These are phyloP conservation scores for Zygoascus ofunaensis DNA, from an alignment of 805 yeast species.

Conservation along the genomic window DNA sequence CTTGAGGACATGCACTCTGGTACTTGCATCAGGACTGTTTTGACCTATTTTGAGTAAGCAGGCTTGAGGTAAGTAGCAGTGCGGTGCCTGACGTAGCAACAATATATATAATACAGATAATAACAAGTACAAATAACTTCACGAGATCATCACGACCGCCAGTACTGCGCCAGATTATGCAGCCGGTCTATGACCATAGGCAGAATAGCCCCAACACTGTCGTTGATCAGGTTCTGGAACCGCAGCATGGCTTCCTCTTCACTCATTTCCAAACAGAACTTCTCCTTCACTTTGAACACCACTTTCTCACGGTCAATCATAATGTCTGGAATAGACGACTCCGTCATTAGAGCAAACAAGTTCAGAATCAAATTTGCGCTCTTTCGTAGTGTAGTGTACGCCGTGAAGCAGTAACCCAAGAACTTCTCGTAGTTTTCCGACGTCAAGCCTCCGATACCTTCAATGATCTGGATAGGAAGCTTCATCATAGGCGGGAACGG, in stretches of 20 bases:
- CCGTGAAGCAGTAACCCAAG: slow-evolving; percentile 88
- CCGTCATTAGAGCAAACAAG: slow-evolving; percentile 86
- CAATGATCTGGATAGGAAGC: slow-evolving; percentile 90
- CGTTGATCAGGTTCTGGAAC: slow-evolving; percentile 88
- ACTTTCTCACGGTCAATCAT: slow-evolving; percentile 77
- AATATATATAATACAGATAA: background rate
- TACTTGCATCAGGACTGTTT: slow-evolving; percentile 87
- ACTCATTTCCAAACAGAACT: slow-evolving; percentile 83
- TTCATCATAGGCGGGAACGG: slow-evolving; percentile 99
- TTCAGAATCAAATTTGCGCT: slow-evolving; percentile 85
- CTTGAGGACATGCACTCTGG: slow-evolving; percentile 94
- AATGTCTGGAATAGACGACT: slow-evolving; percentile 80
- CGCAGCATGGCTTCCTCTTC: slow-evolving; percentile 95
- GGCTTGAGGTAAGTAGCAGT: background rate
- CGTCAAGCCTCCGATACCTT: slow-evolving; percentile 92
- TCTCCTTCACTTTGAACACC: slow-evolving; percentile 84
- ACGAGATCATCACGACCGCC: slow-evolving; percentile 59
- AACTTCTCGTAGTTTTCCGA: slow-evolving; percentile 81
- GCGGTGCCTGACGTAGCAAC: background rate
- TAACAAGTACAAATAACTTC: background rate
- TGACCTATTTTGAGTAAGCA: slow-evolving; percentile 20
- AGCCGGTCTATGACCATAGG: slow-evolving; percentile 93
- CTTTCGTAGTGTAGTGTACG: slow-evolving; percentile 81
- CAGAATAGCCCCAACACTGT: slow-evolving; percentile 83
- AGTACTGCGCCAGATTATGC: slow-evolving; percentile 93